Conservation (phyloP, 345 rosid species). For the Orychophragmus violaceus region DNA sequence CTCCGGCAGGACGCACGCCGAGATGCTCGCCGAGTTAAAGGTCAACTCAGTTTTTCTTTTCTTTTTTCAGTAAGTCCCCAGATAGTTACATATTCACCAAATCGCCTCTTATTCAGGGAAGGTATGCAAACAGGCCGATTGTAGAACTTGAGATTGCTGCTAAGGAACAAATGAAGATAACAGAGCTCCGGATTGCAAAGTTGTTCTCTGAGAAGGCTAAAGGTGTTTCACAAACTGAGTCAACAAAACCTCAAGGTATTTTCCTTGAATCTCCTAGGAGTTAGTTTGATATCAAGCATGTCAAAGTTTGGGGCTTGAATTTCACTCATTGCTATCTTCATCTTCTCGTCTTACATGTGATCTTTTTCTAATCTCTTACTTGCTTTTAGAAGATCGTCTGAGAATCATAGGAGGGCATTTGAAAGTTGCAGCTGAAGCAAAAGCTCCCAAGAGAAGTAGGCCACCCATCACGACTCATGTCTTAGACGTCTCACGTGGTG, state of each 20-base stretch:
- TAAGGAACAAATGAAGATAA: constrained; percentile 83
- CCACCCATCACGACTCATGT: constrained; percentile 94
- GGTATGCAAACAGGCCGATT: constrained; percentile 71
- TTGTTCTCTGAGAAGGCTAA: constrained; percentile 45
- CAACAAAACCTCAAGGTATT: constrained; percentile 57
- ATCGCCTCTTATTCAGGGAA: constrained; percentile 40
- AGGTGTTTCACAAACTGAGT: constrained; percentile 25
- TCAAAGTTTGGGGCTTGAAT: background rate
- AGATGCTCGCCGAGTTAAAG: constrained; percentile 76
- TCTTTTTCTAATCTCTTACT: background rate
- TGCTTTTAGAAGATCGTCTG: constrained; percentile 58
- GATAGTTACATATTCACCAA: background rate
- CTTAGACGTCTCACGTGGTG: constrained; percentile 75
- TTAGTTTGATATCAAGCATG: background rate
- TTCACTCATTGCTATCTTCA: no score
- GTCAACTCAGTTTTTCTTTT: constrained; percentile 24
- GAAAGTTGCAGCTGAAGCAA: constrained; percentile 38
- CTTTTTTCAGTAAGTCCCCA: background rate
- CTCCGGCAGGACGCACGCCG: constrained; percentile 61
- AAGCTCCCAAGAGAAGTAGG: constrained; percentile 46
- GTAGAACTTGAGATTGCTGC: constrained; percentile 84
- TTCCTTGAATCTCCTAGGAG: no score
- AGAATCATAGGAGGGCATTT: constrained; percentile 70
- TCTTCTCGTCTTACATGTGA: background rate
- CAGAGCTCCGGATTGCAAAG: constrained; percentile 75